A percentile compares a stretch with the other conserved stretches of the same genome.
Evolutionary conservation across 2,329 filamentous ascomycete species (phyloP).

Genomic region (Sclerotinia nivalis): DNA sequence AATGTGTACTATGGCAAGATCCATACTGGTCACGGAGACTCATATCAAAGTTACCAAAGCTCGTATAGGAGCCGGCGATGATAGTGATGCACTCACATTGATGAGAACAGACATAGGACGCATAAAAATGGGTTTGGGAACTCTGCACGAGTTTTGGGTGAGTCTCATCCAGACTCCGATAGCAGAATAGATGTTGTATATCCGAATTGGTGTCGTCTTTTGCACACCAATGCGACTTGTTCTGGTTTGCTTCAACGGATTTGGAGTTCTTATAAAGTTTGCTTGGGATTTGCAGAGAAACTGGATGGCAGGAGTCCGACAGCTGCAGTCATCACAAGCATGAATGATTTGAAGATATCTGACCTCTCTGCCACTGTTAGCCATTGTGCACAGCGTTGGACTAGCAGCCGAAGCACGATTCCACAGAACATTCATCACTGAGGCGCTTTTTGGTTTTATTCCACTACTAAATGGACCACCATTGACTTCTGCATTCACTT

Average conservation of each 20-base stretch:
- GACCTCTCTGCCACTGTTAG: constrained; percentile 42
- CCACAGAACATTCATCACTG: constrained; percentile 24
- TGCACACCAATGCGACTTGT: constrained; percentile 48
- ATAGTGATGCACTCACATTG: constrained; percentile 32
- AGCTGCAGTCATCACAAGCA: constrained; percentile 41
- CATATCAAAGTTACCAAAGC: constrained; percentile 49
- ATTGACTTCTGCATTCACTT: constrained; percentile 30
- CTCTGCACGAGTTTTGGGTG: neutral
- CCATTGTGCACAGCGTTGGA: constrained; percentile 42
- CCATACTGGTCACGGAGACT: constrained; percentile 49
- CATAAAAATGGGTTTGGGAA: constrained; percentile 12
- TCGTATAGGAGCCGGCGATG: constrained; percentile 25
- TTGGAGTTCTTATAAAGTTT: constrained; percentile 29
- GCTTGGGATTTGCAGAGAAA: constrained; percentile 29
- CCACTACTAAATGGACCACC: constrained; percentile 27
- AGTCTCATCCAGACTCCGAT: constrained; percentile 41
- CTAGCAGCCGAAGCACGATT: constrained; percentile 39
- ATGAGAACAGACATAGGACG: constrained; percentile 37
- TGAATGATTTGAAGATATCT: constrained; percentile 46
- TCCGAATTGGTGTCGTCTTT: constrained; percentile 30
- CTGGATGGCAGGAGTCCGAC: constrained; percentile 28
- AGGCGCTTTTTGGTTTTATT: constrained; percentile 27
- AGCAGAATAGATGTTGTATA: constrained; percentile 41
- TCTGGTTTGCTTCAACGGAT: constrained; percentile 40
- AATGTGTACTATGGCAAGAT: constrained; percentile 36